Evolutionary conservation across 495 filamentous ascomycete genomes (phyloP), one percentile per base, ranked within the genome.

Genomic region (Aspergillus hancockii): DNA sequence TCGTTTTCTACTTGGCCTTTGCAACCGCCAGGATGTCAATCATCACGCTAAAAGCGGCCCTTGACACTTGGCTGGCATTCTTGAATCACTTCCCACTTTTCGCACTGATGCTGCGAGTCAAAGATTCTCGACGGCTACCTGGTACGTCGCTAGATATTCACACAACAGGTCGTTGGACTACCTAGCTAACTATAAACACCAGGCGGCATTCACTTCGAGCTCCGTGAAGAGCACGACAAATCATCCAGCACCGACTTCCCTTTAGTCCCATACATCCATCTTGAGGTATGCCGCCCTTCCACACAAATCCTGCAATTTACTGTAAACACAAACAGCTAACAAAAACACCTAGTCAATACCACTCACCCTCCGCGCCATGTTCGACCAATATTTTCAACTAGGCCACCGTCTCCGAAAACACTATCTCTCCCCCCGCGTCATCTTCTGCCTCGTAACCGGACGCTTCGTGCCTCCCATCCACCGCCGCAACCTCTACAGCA

Each of bases 31-130:
- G 94, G 32, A 96, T 97, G 90, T 86, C 86, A 52, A 97, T 98
- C 64, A 97, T 99, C 53, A 88, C 87, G 25, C 73, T 97, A 47
- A 98, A 97, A 67, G 95, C 92, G 8, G 75, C 82, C 4, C 85
- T 98, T 53, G 94, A 99, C 75, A 97, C 91, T 1, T 81, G 91
- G 61, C 80, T 98, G 59, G 94, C 94, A 41, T 97, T 90, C 73
- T 75, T 99, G 59, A 99, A 99, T 67, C 94, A 99, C 72, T 99
- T 99, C 68, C 94, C 94, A 22, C 83, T 99, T 22, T 99, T 99
- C 75, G 94, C 94, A 13, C 75, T 97, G 49, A 99, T 99, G 94
- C 79, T 99, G 60, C 86, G 94, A 62, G 81, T 96, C 57, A 99
- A 99, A 73, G 95, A 99, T 69, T 91, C 91, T 7, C 81, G 85